Percentiles rank a stretch among this genome's conserved stretches.
Conservation (phyloP, 2,329 filamentous ascomycete species). For the Aureobasidium leucospermi region DNA sequence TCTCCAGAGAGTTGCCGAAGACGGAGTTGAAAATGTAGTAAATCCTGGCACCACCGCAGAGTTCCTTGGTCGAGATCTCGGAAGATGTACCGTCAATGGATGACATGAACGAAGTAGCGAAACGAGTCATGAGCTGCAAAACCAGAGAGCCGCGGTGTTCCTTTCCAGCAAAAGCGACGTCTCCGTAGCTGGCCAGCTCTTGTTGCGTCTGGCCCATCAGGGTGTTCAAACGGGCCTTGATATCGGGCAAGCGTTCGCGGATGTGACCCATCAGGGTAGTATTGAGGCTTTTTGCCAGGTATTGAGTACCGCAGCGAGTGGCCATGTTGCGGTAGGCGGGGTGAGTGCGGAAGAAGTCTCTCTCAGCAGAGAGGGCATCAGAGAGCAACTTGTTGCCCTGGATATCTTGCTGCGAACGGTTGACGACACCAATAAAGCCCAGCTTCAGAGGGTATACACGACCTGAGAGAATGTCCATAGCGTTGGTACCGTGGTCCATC, state of each 20-base stretch:
- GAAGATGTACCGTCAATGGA: constrained; percentile 98
- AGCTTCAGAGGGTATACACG: constrained; percentile 94
- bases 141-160: constrained; percentile 94
- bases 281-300: constrained; percentile 88
- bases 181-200: constrained; percentile 93
- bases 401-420: constrained; percentile 96
- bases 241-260: constrained; percentile 88
- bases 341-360: constrained; percentile 95
- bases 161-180: constrained; percentile 95
- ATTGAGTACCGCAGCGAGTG: constrained; percentile 85
- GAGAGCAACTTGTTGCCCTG: constrained; percentile 91
- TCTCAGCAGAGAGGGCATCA: constrained; percentile 81
- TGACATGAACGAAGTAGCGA: constrained; percentile 94
- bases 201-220: constrained; percentile 99
- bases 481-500: constrained; percentile 98
- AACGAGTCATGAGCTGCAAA: constrained; percentile 94
- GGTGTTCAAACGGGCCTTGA: constrained; percentile 95
- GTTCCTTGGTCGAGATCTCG: constrained; percentile 96
- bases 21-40: constrained; percentile 99
- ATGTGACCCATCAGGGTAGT: constrained; percentile 94
- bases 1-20: constrained; percentile 91
- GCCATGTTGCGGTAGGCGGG: constrained; percentile 97
- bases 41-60: constrained; percentile 88
- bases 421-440: constrained; percentile 96
- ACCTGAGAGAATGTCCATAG: constrained; percentile 93